A percentile compares a stretch with the other conserved stretches of the same genome.
Conservation (phyloP, 306 rosid genomes). For the Pachyrhizus erosus region DNA sequence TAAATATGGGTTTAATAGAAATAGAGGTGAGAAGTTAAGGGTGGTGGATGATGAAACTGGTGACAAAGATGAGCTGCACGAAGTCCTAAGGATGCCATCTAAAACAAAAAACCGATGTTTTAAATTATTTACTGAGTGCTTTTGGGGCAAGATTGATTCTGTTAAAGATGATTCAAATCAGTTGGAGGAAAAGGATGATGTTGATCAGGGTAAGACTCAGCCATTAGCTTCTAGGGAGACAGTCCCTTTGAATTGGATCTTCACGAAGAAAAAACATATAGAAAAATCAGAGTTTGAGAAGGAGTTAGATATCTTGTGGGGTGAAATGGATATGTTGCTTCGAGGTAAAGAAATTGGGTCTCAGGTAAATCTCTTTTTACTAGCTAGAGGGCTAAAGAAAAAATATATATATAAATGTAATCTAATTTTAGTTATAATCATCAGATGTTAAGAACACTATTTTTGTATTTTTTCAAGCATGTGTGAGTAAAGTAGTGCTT, state of each 20-base stretch:
- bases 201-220: conserved; percentile 5
- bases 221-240: background rate
- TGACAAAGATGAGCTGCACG: background rate
- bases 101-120: background rate
- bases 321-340: background rate
- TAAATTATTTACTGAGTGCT: conserved; percentile 31
- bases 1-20: background rate
- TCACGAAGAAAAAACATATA: background rate
- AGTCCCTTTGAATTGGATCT: background rate
- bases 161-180: background rate
- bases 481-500: background rate
- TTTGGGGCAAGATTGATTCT: background rate
- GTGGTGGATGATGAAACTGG: background rate
- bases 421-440: background rate
- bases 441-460: background rate
- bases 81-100: background rate
- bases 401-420: background rate
- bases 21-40: background rate
- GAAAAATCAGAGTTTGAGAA: conserved; percentile 38
- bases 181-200: background rate
- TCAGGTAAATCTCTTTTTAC: conserved; percentile 31
- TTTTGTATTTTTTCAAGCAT: background rate
- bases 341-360: background rate
- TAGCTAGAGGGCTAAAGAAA: background rate
- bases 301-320: conserved; percentile 36